A percentile compares a stretch with the other conserved stretches of the same genome.
These are phyloP conservation scores for Oehlia diaphana DNA, from an alignment of 192 early-diverging fungal genomes.

Conservation along the genomic window DNA sequence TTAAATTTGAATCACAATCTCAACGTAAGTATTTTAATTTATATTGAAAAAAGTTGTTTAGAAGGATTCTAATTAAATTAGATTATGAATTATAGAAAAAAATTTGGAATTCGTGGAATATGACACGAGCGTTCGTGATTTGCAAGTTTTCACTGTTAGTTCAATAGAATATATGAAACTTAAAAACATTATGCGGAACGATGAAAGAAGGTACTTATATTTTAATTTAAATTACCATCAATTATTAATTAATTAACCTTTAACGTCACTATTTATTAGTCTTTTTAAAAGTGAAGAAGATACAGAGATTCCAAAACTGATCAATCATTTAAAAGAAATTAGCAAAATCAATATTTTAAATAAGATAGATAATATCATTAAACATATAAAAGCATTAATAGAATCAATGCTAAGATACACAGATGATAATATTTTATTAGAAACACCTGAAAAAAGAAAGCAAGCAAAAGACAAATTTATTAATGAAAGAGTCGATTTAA, in stretches of 20 bases:
- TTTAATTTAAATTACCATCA: too few species aligned
- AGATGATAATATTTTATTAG: neutral
- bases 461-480: neutral
- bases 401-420: neutral
- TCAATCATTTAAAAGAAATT: neutral
- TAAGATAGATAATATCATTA: neutral
- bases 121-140: neutral
- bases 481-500: neutral
- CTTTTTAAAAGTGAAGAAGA: neutral
- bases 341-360: neutral
- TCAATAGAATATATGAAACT: neutral
- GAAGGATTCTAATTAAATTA: neutral
- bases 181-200: neutral
- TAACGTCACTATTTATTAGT: neutral
- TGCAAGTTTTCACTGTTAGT: neutral
- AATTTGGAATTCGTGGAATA: neutral
- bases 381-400: neutral
- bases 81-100: neutral
- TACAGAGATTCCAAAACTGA: neutral
- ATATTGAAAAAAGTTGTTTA: neutral
- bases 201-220: neutral
- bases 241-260: neutral
- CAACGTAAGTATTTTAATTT: neutral
- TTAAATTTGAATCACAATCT: neutral
- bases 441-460: neutral